Evolutionary conservation across 169 alveolate genomes (phyloP).

Genomic region (Sarcocystis neurona): DNA sequence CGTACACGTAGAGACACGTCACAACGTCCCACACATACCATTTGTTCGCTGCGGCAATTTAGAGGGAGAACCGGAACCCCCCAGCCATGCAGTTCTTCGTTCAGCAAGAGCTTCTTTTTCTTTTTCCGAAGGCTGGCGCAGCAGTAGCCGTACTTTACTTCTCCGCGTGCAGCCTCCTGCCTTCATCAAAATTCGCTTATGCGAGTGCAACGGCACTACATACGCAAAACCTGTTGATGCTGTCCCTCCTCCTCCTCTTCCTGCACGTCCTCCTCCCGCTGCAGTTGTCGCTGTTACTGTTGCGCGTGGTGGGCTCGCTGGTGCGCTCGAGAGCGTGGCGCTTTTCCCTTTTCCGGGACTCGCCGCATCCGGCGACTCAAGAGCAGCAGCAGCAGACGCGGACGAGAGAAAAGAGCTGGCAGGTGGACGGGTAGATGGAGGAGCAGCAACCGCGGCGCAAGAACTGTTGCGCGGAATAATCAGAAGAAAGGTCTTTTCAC

Average conservation of each 20-base stretch:
- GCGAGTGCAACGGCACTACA: constrained; percentile 18
- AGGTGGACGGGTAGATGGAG: no score
- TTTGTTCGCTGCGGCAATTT: not conserved
- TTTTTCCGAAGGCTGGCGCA: not conserved
- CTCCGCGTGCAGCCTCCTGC: not conserved
- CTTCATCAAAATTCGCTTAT: not conserved
- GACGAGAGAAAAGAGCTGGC: no score
- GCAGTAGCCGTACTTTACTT: not conserved
- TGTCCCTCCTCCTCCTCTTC: no score
- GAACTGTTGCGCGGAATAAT: not conserved
- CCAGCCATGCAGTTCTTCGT: not conserved
- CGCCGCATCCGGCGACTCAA: no score
- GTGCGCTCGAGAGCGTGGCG: not conserved
- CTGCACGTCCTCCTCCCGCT: no score
- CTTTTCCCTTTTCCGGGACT: not conserved
- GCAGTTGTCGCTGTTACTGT: no score
- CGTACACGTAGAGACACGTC: not conserved
- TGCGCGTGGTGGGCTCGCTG: no score
- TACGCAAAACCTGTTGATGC: no score
- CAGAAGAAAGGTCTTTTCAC: not conserved
- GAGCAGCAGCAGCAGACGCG: no score
- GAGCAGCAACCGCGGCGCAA: no score
- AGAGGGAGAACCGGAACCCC: no score
- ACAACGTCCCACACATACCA: not conserved
- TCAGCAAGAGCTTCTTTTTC: not conserved